These are phyloP conservation scores for Mycena pura DNA, from an alignment of 768 basidiomycete genomes.

Conservation along the genomic window DNA sequence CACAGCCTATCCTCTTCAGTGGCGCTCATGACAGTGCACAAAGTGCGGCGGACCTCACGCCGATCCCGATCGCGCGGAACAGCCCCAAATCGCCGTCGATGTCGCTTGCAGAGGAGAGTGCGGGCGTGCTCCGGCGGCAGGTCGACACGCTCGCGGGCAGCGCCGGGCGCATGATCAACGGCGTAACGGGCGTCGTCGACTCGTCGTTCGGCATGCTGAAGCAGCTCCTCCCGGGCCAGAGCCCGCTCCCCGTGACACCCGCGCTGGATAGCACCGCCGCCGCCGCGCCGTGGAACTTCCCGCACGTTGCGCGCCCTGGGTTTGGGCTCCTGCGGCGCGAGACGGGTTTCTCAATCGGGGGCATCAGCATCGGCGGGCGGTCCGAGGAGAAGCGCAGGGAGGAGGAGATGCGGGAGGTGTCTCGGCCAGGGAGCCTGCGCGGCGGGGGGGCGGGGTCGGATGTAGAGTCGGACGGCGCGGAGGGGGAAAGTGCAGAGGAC, in stretches of 20 bases:
- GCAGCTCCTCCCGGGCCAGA: conserved; percentile 67
- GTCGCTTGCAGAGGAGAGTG: conserved; percentile 51
- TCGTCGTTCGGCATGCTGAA: conserved; percentile 88
- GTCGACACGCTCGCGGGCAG: conserved; percentile 83
- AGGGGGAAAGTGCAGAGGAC: conserved; percentile 45
- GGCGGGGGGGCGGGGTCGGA: conserved; percentile 53
- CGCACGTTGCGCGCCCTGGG: conserved; percentile 46
- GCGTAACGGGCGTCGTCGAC: conserved; percentile 89
- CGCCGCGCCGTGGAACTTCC: conserved; percentile 47
- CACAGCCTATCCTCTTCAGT: conserved; percentile 1
- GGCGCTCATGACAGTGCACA: not conserved
- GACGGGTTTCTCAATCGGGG: conserved; percentile 78
- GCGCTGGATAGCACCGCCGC: conserved; percentile 29
- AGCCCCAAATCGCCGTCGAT: conserved; percentile 51
- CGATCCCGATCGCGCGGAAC: conserved; percentile 74
- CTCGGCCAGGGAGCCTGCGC: conserved; percentile 47
- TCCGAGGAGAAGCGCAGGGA: conserved; percentile 40
- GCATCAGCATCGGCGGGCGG: conserved; percentile 37
- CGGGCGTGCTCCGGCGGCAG: conserved; percentile 74
- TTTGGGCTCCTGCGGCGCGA: conserved; percentile 78
- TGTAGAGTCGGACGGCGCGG: conserved; percentile 44
- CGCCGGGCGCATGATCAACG: conserved; percentile 79
- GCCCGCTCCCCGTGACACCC: conserved; percentile 31
- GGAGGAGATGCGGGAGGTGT: conserved; percentile 56
- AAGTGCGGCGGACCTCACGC: conserved; percentile 81